Base-by-base conservation (phyloP, 1,139 yeast genomes). In the Diutina ranongensis region DNA sequence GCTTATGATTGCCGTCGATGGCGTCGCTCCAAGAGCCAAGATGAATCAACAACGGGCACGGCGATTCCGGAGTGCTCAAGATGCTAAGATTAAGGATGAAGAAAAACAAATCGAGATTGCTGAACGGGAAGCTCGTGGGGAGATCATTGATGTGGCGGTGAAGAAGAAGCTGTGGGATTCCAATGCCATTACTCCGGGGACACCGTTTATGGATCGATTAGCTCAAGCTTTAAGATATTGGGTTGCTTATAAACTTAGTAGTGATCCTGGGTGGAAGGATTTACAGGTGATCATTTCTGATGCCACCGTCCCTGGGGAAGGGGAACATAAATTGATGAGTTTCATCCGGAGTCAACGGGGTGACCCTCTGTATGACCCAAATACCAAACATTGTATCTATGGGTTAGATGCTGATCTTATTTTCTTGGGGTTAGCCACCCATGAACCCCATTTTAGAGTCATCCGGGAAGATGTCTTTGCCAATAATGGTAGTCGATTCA, bases 301-400 rank as follows among this genome's bases (percentile, higher is more conserved):
- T 46, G 97, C 94, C 53, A 92, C 92, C 54, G 97, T 88, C n/a
- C 99, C 99, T 3, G 99, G 99, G 52, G 98, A 94, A 72, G 99
- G 99, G 61, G 98, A 94, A 67, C 98, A 92, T 67, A 92, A 92
- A 62, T 87, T 92, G 55, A 92, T 92, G 98, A 87, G 86, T 56
- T 94, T 80, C 58, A 87, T 94, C 52, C 77, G 98, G 62, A 72
- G 81, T 44, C 83, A 83, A 63, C 80, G 94, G 54, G 74, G 85
- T 13, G 85, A 81, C 53, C 77, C 81, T 1, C 74, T 73, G 45
- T 85, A 87, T 57, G 77, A 89, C 59, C 84, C 94, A 44, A 87
- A 92, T 59, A 78, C 92, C 19, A 78, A 92, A 57, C 99, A 94
- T 60, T 92, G 97, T 69, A 85, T 94, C 49, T 94, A 94, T 60